A percentile compares a stretch with the other conserved stretches of the same genome.
phyloP scores from a whole-genome alignment of 805 yeast species.

The Starmerella vitae region DNA sequence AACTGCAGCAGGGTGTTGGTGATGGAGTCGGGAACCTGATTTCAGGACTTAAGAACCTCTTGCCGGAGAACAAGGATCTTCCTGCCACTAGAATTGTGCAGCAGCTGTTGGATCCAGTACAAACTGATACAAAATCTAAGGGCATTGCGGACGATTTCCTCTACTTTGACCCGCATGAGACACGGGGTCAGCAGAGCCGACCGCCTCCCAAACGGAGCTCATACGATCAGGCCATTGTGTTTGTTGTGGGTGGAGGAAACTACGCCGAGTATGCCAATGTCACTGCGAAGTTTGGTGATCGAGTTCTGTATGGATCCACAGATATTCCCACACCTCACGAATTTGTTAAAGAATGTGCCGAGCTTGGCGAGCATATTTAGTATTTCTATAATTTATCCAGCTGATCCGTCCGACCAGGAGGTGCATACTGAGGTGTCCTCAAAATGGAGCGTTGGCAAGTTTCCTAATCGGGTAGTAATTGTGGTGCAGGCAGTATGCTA shows the following conservation, averaged over 20 bases:
- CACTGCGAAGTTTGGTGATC: conserved; percentile 61
- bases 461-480: too few species aligned
- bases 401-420: too few species aligned
- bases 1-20: conserved; percentile 71
- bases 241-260: conserved; percentile 94
- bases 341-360: conserved; percentile 26
- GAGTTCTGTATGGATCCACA: conserved; percentile 78
- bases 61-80: conserved; percentile 77
- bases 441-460: too few species aligned
- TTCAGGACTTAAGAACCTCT: conserved; percentile 68
- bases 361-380: conserved; percentile 21
- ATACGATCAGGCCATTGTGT: conserved; percentile 71
- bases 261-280: conserved; percentile 87
- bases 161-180: conserved; percentile 73
- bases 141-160: conserved; percentile 55
- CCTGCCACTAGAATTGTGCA: conserved; percentile 87
- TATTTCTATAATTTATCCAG: too few species aligned
- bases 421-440: too few species aligned
- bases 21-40: conserved; percentile 86
- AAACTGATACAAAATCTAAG: conserved; percentile 31
- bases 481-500: too few species aligned
- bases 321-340: conserved; percentile 29
- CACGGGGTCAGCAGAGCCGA: conserved; percentile 78
- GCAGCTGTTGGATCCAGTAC: conserved; percentile 69
- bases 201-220: conserved; percentile 68